These are phyloP conservation scores for Phytophthora pinifolia DNA, from an alignment of 352 stramenopile species.

Conservation along the genomic window DNA sequence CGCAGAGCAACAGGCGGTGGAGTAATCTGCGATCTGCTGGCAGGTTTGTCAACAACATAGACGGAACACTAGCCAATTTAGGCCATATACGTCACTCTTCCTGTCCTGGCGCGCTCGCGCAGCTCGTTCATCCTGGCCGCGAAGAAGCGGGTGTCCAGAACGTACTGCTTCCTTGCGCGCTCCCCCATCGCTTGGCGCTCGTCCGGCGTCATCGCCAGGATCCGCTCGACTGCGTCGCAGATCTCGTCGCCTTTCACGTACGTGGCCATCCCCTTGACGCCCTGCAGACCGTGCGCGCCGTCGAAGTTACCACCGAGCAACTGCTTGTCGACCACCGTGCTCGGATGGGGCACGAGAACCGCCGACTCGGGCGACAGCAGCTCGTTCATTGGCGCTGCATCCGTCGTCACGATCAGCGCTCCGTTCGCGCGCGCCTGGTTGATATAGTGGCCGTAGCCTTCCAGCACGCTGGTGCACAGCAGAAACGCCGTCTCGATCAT, in stretches of 20 bases:
- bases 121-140: slow-evolving; percentile 27
- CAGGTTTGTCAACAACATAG: neutral
- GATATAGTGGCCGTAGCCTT: slow-evolving; percentile 73
- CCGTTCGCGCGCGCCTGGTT: slow-evolving; percentile 58
- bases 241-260: slow-evolving; percentile 43
- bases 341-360: slow-evolving; percentile 34
- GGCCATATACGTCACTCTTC: slow-evolving; percentile 3
- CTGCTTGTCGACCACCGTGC: slow-evolving; percentile 28
- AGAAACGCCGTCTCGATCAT: slow-evolving; percentile 48
- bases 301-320: slow-evolving; percentile 40
- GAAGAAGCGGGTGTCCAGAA: slow-evolving; percentile 30
- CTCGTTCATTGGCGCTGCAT: slow-evolving; percentile 62
- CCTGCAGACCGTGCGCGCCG: slow-evolving; percentile 31
- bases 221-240: slow-evolving; percentile 43
- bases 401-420: slow-evolving; percentile 51
- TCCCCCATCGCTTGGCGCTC: slow-evolving; percentile 36
- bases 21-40: slow-evolving; percentile 1
- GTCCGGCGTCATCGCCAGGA: slow-evolving; percentile 32
- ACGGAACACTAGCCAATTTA: slow-evolving; percentile 13
- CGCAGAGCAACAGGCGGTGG: neutral
- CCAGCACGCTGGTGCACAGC: slow-evolving; percentile 51
- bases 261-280: slow-evolving; percentile 48
- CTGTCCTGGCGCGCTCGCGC: slow-evolving; percentile 14
- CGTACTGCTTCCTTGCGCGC: slow-evolving; percentile 30
- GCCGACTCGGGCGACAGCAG: slow-evolving; percentile 43